Evolutionary conservation across 2,329 filamentous ascomycete genomes (phyloP).

Genomic region (Dothideomycetidae sp.): DNA sequence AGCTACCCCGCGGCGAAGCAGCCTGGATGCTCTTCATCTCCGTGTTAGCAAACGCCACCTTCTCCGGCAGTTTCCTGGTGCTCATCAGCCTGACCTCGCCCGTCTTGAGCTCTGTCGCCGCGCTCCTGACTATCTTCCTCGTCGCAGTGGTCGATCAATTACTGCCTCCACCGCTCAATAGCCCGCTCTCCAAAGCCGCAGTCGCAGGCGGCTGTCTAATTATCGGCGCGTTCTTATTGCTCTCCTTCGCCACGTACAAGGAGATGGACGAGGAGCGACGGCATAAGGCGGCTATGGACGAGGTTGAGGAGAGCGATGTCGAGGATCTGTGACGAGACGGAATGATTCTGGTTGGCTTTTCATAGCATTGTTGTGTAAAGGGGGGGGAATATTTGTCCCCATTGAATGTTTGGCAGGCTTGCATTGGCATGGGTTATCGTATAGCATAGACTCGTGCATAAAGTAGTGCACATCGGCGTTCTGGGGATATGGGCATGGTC

Average conservation of each 20-base stretch:
- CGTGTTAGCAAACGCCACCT: slow-evolving; percentile 75
- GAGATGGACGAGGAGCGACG: slow-evolving; percentile 79
- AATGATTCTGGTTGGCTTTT: background rate
- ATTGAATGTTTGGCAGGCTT: too few relatives aligned
- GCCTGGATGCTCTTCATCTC: slow-evolving; percentile 68
- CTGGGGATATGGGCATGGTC: too few relatives aligned
- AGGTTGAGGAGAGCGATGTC: slow-evolving; percentile 28
- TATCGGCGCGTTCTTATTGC: slow-evolving; percentile 68
- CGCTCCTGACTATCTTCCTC: slow-evolving; percentile 89
- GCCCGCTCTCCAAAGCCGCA: slow-evolving; percentile 59
- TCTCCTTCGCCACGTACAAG: slow-evolving; percentile 82
- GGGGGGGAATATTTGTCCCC: too few relatives aligned
- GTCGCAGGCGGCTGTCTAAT: slow-evolving; percentile 76
- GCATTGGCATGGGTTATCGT: too few relatives aligned
- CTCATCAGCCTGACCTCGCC: slow-evolving; percentile 87
- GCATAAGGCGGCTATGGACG: slow-evolving; percentile 36
- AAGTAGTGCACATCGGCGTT: too few relatives aligned
- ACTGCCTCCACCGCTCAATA: slow-evolving; percentile 52
- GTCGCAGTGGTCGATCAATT: slow-evolving; percentile 87
- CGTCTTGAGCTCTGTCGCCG: slow-evolving; percentile 72
- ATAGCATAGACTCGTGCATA: too few relatives aligned
- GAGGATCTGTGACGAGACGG: slow-evolving; percentile 21
- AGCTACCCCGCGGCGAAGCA: slow-evolving; percentile 61
- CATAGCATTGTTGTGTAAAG: too few relatives aligned
- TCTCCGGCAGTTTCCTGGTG: slow-evolving; percentile 84